phyloP scores from a whole-genome alignment of 2,329 filamentous ascomycete species.

The Trichoderma afroharzianum region DNA sequence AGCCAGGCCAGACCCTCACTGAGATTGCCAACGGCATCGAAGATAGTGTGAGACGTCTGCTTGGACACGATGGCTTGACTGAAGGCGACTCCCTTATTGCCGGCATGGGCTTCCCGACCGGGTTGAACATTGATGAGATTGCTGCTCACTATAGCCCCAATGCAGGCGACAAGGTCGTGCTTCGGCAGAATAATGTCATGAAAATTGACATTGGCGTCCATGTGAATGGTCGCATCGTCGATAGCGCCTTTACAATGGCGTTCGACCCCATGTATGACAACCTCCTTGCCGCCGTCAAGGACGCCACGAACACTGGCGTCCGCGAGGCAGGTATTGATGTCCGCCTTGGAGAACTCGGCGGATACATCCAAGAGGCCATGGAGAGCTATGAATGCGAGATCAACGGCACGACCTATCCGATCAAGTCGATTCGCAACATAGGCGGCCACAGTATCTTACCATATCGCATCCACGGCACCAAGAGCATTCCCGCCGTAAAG shows the following conservation, averaged over 20 bases:
- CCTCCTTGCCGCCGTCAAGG: slow-evolving; percentile 63
- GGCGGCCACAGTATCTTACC: slow-evolving; percentile 74
- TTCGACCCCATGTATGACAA: slow-evolving; percentile 68
- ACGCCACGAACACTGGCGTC: slow-evolving; percentile 73
- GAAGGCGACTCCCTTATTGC: slow-evolving; percentile 70
- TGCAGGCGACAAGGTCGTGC: slow-evolving; percentile 72
- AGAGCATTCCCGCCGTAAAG: slow-evolving; percentile 78
- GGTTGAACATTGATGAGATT: slow-evolving; percentile 72
- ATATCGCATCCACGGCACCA: slow-evolving; percentile 74
- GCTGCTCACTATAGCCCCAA: slow-evolving; percentile 79
- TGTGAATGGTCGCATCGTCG: slow-evolving; percentile 68
- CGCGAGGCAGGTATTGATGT: slow-evolving; percentile 77
- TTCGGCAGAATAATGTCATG: slow-evolving; percentile 66
- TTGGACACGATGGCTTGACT: slow-evolving; percentile 67
- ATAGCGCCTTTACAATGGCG: slow-evolving; percentile 68
- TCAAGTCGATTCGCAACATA: slow-evolving; percentile 69
- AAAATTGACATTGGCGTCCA: slow-evolving; percentile 74
- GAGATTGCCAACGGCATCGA: slow-evolving; percentile 81
- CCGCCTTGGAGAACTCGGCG: slow-evolving; percentile 68
- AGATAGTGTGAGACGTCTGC: slow-evolving; percentile 66
- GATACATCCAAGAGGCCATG: slow-evolving; percentile 71
- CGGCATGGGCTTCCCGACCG: slow-evolving; percentile 77
- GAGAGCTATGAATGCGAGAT: slow-evolving; percentile 73
- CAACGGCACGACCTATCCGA: slow-evolving; percentile 61
- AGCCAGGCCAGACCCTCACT: slow-evolving; percentile 69